Percentiles rank a stretch among this genome's conserved stretches.
phyloP scores from a whole-genome alignment of 164 flowering plant genomes.

The Chloranthus sessilifolius region DNA sequence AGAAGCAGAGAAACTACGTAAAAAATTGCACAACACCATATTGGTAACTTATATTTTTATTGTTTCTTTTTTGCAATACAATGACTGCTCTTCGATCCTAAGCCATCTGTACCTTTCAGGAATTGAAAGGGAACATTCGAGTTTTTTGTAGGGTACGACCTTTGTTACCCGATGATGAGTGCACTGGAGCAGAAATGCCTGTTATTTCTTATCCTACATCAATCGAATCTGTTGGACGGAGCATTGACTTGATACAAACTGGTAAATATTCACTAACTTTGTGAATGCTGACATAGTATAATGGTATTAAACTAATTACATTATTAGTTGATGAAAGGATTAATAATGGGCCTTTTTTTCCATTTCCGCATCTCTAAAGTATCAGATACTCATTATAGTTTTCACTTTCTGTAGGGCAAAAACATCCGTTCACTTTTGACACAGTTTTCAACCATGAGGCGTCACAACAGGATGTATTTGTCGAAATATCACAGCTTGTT shows the following conservation, averaged over 20 bases:
- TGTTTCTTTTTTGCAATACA: not conserved
- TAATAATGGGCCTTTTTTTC: no score
- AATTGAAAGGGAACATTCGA: slow-evolving; percentile 94
- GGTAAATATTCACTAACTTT: slow-evolving; percentile 52
- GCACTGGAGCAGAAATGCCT: slow-evolving; percentile 39
- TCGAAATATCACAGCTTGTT: slow-evolving; percentile 93
- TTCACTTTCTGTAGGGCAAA: slow-evolving; percentile 58
- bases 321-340: no score
- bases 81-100: slow-evolving; percentile 2
- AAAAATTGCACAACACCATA: slow-evolving; percentile 86
- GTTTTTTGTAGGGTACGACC: slow-evolving; percentile 98
- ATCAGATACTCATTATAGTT: not conserved
- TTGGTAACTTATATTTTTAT: slow-evolving; percentile 35
- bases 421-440: slow-evolving; percentile 80
- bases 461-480: slow-evolving; percentile 91
- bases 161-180: slow-evolving; percentile 60
- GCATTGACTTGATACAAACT: slow-evolving; percentile 70
- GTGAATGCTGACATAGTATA: no score
- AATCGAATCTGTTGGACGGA: slow-evolving; percentile 65
- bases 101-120: slow-evolving; percentile 40
- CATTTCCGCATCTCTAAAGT: no score
- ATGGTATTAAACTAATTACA: no score
- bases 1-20: slow-evolving; percentile 83
- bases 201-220: slow-evolving; percentile 68
- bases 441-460: slow-evolving; percentile 82